These are phyloP conservation scores for Francoa sonchifolia DNA, from an alignment of 441 rosid species.

Conservation along the genomic window DNA sequence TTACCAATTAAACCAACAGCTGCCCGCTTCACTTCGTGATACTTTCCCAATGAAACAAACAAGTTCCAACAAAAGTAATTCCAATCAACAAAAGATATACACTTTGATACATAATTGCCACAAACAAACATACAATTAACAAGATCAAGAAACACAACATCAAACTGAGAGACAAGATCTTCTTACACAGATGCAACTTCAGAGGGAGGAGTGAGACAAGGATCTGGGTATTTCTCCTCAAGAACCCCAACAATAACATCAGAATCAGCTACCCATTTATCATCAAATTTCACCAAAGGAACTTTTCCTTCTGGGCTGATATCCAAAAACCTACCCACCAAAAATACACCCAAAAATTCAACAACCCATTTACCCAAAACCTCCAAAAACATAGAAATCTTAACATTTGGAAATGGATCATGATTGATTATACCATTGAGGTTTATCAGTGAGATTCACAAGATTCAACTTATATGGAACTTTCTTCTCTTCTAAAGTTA, in stretches of 20 bases:
- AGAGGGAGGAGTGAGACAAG: slow-evolving; percentile 53
- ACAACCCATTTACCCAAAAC: slow-evolving; percentile 10
- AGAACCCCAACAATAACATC: slow-evolving; percentile 63
- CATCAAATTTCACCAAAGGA: slow-evolving; percentile 67
- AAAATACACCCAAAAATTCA: not conserved
- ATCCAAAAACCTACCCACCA: slow-evolving; percentile 49
- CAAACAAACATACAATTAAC: not conserved
- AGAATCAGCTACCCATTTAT: slow-evolving; percentile 80
- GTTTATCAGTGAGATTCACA: slow-evolving; percentile 51
- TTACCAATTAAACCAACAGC: no score
- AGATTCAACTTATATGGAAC: slow-evolving; percentile 42
- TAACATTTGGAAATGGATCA: not conserved
- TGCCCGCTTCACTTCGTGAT: no score
- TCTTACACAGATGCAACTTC: slow-evolving; percentile 56
- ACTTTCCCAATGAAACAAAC: no score
- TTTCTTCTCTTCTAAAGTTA: slow-evolving; percentile 82
- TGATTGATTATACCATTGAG: slow-evolving; percentile 49
- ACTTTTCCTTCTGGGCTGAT: slow-evolving; percentile 76
- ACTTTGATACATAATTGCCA: no score
- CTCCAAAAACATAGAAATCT: not conserved
- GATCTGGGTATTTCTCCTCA: slow-evolving; percentile 81
- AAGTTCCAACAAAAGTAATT: no score
- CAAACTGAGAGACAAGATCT: not conserved
- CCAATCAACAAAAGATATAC: no score
- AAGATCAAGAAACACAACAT: not conserved